Conservation (phyloP, 495 filamentous ascomycete species). For the Xylaria sp. region DNA sequence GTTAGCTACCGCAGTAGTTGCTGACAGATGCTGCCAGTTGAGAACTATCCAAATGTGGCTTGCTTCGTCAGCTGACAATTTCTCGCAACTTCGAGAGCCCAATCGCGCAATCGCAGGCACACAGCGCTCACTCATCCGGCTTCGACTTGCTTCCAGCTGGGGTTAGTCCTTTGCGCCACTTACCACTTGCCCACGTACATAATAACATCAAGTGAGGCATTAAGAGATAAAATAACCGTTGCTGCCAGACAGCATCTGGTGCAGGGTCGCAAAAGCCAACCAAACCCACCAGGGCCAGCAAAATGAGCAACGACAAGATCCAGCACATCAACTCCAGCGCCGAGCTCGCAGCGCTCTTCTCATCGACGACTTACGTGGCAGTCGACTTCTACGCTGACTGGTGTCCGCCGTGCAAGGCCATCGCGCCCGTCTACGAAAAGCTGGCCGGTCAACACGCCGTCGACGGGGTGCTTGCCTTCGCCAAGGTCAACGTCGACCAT, state of each 20-base stretch:
- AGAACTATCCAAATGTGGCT: not conserved
- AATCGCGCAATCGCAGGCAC: not conserved
- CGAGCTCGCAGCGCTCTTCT: constrained; percentile 44
- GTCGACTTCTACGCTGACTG: constrained; percentile 65
- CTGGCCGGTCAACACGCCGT: constrained; percentile 55
- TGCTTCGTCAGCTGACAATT: constrained; percentile 20
- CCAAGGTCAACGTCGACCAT: constrained; percentile 65
- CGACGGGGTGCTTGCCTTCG: constrained; percentile 58
- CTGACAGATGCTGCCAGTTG: not conserved
- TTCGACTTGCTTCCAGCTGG: not conserved
- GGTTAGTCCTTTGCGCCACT: not conserved
- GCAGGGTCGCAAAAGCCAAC: not conserved
- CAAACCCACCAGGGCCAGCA: not conserved
- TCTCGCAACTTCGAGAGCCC: constrained; percentile 11
- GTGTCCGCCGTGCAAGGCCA: constrained; percentile 73
- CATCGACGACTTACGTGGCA: constrained; percentile 48
- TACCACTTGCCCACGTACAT: not conserved
- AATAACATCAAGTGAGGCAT: not conserved
- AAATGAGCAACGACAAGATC: constrained; percentile 36
- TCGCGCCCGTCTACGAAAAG: constrained; percentile 64
- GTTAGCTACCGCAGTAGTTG: not conserved
- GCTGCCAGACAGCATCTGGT: not conserved
- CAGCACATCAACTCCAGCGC: constrained; percentile 41
- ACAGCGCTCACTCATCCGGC: not conserved
- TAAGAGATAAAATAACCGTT: not conserved